Percentiles rank a stretch among this genome's conserved stretches.
These are phyloP conservation scores for Clitoria ternatea DNA, from an alignment of 306 rosid genomes.

Conservation along the genomic window DNA sequence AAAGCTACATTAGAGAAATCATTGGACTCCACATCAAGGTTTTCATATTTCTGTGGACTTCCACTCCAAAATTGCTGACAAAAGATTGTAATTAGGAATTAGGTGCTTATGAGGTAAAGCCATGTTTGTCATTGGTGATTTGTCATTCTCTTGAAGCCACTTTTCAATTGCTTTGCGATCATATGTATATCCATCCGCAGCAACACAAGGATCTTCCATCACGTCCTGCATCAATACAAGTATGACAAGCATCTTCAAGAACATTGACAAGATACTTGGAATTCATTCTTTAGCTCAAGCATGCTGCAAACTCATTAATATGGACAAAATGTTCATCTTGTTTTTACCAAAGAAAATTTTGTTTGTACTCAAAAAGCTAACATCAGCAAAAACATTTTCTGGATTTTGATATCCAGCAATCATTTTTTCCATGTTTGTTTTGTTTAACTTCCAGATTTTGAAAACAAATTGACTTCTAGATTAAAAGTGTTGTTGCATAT, in stretches of 20 bases:
- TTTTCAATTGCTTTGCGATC: slow-evolving; percentile 65
- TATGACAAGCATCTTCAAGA: not conserved
- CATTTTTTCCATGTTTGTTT: no score
- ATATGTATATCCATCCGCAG: slow-evolving; percentile 92
- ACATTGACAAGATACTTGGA: not conserved
- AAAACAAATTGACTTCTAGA: no score
- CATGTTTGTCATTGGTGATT: slow-evolving; percentile 82
- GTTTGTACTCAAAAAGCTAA: no score
- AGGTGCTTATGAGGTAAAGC: slow-evolving; percentile 58
- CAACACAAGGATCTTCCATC: slow-evolving; percentile 95
- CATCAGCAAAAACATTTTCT: no score
- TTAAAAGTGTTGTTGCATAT: no score
- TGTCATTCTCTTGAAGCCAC: slow-evolving; percentile 64
- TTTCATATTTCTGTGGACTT: slow-evolving; percentile 41
- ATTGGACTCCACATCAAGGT: not conserved
- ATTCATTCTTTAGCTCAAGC: not conserved
- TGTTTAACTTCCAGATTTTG: no score
- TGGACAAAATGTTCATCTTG: not conserved
- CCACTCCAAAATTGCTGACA: slow-evolving; percentile 94
- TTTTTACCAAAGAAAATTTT: not conserved
- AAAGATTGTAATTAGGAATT: slow-evolving; percentile 73
- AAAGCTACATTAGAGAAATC: slow-evolving; percentile 4
- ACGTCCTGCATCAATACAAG: slow-evolving; percentile 53
- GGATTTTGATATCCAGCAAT: no score
- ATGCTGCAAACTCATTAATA: not conserved